Base-by-base conservation (phyloP, 2,329 filamentous ascomycete genomes). In the Penicillium sp. region DNA sequence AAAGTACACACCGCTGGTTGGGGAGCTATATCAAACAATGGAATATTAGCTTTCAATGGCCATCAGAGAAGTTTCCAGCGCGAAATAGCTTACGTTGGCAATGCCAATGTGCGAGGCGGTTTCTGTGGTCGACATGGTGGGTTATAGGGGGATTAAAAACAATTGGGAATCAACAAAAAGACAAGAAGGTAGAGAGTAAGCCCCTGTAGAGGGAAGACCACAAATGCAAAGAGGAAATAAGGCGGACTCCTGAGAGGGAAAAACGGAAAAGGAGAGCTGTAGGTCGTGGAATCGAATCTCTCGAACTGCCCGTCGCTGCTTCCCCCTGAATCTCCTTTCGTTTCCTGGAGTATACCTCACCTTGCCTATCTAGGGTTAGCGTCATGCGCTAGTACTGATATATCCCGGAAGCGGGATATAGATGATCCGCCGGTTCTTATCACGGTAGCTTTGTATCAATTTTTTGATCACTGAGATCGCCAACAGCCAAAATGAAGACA, bases 401-500 rank as follows among this genome's bases (percentile, higher is more conserved):
- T 12, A 49, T 51, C 0, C 4, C 58, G 59, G 59, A 9, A 28
- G 8, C 39, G 59, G 56, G 42, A 22, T 39, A 48, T 55, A 2
- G 49, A 53, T 58, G 59, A 58, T 61, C 58, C 59, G 56, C n/a
- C 2, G 33, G 27, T 29, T 40, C 58, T 61, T 61, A 61, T 61
- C 58, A 57, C 53, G 33, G 41, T 44, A 48, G 46, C 39, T 48
- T 54, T 52, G 45, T 47, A 49, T 50, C 49, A 60, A 58, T 57
- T 61, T 61, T 61, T 61, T 54, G 49, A 57, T 55, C 54, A 49
- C 25, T 39, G 45, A 35, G 52, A 61, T 61, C 51, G 56, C 60
- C 57, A 52, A 55, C 50, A 39, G 57, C 42, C 40, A 59, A 59
- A 53, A 99, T 99, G 93, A 99, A 97, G 87, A 97, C 91, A 60